A percentile compares a stretch with the other conserved stretches of the same genome.
phyloP scores from a whole-genome alignment of 2,329 filamentous ascomycete genomes.

The Cytospora piceae region DNA sequence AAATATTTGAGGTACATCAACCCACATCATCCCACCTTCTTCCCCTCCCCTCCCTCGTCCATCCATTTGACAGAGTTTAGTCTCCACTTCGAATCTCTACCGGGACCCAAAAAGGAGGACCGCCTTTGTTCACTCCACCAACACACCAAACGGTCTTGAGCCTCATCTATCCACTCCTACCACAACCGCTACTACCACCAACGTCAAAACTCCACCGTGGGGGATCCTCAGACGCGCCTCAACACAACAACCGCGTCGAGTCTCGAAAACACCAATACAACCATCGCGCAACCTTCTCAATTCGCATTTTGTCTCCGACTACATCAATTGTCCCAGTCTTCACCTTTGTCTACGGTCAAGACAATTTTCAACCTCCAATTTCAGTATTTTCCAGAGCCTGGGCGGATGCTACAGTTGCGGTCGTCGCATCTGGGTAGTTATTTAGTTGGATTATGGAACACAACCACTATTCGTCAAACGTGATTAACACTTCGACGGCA shows the following conservation, averaged over 20 bases:
- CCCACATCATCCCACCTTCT: constrained; percentile 31
- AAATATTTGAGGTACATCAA: constrained; percentile 33
- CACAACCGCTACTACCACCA: constrained; percentile 23
- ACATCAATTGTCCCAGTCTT: neutral
- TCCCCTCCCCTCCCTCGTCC: constrained; percentile 31
- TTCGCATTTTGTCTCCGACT: neutral
- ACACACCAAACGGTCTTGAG: constrained; percentile 31
- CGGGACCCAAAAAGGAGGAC: constrained; percentile 32
- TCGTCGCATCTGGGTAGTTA: constrained; percentile 29
- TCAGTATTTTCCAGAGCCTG: constrained; percentile 17
- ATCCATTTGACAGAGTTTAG: constrained; percentile 33
- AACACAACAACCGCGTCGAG: constrained; percentile 24
- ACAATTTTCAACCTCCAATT: constrained; percentile 18
- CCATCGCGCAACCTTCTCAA: constrained; percentile 11
- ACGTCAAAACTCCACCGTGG: constrained; percentile 26
- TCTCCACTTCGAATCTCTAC: constrained; percentile 31
- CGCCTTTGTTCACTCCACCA: constrained; percentile 31
- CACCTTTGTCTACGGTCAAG: constrained; percentile 18
- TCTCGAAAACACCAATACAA: constrained; percentile 21
- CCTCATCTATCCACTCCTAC: constrained; percentile 33
- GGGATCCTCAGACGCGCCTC: constrained; percentile 26
- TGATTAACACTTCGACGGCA: constrained; percentile 38
- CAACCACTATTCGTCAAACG: constrained; percentile 38
- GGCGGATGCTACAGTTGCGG: constrained; percentile 30
- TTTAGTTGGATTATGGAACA: constrained; percentile 37